These are phyloP conservation scores for Trichoderma semiorbis DNA, from an alignment of 2,329 filamentous ascomycete genomes.

Conservation along the genomic window DNA sequence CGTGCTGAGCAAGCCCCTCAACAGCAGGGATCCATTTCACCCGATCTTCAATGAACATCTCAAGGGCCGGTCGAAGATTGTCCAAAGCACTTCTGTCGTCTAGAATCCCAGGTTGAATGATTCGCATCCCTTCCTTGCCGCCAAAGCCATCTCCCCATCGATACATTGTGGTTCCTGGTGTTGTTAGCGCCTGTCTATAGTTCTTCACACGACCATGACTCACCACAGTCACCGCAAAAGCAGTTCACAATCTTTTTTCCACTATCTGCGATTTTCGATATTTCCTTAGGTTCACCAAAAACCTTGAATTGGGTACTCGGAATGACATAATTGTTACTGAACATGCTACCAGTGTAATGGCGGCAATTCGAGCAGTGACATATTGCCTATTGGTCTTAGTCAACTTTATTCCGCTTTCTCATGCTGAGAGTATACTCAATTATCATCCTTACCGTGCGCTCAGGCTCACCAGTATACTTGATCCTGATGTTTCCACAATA, in stretches of 20 bases:
- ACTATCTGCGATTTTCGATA: not conserved
- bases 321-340: not conserved
- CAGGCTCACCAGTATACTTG: not conserved
- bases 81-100: not conserved
- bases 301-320: not conserved
- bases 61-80: not conserved
- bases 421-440: not conserved
- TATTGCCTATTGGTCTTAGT: not conserved
- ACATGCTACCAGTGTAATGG: not conserved
- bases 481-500: not conserved
- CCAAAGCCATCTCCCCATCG: not conserved
- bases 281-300: not conserved
- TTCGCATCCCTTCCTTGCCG: not conserved
- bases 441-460: not conserved
- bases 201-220: not conserved
- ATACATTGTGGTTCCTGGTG: not conserved
- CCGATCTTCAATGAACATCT: not conserved
- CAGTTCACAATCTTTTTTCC: not conserved
- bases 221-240: not conserved
- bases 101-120: not conserved
- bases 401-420: not conserved
- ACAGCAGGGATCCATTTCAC: not conserved
- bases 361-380: not conserved
- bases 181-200: not conserved
- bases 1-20: not conserved